phyloP scores from a whole-genome alignment of 805 yeast species.

The Candida verbasci region DNA sequence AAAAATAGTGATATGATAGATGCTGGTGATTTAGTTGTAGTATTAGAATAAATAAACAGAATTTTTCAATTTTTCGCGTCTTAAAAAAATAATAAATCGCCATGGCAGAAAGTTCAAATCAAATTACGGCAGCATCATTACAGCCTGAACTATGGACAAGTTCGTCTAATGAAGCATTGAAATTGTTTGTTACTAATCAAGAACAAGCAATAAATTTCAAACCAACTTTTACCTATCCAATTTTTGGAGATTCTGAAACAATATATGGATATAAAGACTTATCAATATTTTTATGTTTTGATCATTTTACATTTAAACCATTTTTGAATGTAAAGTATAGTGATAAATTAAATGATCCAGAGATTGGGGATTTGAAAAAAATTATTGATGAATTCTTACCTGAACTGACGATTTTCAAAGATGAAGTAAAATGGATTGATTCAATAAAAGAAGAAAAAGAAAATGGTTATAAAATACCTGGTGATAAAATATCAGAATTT shows the following conservation, averaged over 20 bases:
- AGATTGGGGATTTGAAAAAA: conserved; percentile 55
- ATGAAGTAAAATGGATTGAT: conserved; percentile 67
- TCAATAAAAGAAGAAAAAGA: conserved; percentile 45
- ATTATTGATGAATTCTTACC: conserved; percentile 61
- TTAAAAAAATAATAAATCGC: not conserved
- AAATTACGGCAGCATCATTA: conserved; percentile 22
- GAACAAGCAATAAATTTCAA: conserved; percentile 55
- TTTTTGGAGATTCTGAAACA: conserved; percentile 87
- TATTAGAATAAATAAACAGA: conserved; percentile 46
- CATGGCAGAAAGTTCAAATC: no score
- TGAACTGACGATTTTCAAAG: conserved; percentile 51
- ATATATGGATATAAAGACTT: conserved; percentile 80
- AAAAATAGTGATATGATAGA: conserved; percentile 94
- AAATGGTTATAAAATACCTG: conserved; percentile 37
- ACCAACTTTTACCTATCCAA: conserved; percentile 87
- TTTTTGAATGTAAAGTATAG: conserved; percentile 57
- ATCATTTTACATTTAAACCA: conserved; percentile 69
- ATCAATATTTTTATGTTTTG: conserved; percentile 63
- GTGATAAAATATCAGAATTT: conserved; percentile 24
- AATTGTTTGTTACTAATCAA: conserved; percentile 52
- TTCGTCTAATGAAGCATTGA: conserved; percentile 65
- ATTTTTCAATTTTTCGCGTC: no score
- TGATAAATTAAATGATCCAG: conserved; percentile 48
- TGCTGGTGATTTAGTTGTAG: conserved; percentile 92
- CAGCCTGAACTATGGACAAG: conserved; percentile 73